Evolutionary conservation across 495 filamentous ascomycete species (phyloP).

Genomic region (Neohortaea acidophila): DNA sequence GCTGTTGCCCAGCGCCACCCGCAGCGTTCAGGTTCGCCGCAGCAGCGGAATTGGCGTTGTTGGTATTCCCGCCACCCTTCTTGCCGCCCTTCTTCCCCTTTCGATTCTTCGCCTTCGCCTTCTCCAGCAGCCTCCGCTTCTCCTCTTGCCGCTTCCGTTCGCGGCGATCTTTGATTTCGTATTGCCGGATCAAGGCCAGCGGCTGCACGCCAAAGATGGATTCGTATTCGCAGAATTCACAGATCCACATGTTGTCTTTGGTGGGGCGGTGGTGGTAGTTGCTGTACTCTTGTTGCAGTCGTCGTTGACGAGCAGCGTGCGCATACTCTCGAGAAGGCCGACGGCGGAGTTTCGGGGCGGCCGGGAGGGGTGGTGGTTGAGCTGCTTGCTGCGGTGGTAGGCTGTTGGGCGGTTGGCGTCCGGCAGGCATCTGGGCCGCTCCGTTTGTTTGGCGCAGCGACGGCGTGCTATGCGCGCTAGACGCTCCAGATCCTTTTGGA

Average conservation of each 20-base stretch:
- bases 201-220: constrained; percentile 47
- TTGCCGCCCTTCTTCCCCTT: constrained; percentile 62
- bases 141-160: constrained; percentile 68
- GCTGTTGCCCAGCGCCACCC: not conserved
- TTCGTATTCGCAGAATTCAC: constrained; percentile 41
- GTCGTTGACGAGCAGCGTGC: constrained; percentile 49
- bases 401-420: constrained; percentile 26
- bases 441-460: constrained; percentile 24
- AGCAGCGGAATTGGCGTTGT: constrained; percentile 4
- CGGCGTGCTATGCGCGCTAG: constrained; percentile 49
- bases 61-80: constrained; percentile 31
- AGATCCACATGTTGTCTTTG: constrained; percentile 77
- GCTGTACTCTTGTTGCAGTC: constrained; percentile 51
- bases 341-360: constrained; percentile 37
- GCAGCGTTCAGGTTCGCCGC: not conserved
- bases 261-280: constrained; percentile 64
- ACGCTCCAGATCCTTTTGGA: constrained; percentile 34
- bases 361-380: constrained; percentile 7
- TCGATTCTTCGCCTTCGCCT: constrained; percentile 86
- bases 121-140: constrained; percentile 71
- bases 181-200: constrained; percentile 70
- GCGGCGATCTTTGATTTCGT: constrained; percentile 84
- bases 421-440: not conserved
- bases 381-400: constrained; percentile 13
- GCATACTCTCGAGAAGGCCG: constrained; percentile 42